Base-by-base conservation (phyloP, 208 protist species). In the Naegleria gruberi region DNA sequence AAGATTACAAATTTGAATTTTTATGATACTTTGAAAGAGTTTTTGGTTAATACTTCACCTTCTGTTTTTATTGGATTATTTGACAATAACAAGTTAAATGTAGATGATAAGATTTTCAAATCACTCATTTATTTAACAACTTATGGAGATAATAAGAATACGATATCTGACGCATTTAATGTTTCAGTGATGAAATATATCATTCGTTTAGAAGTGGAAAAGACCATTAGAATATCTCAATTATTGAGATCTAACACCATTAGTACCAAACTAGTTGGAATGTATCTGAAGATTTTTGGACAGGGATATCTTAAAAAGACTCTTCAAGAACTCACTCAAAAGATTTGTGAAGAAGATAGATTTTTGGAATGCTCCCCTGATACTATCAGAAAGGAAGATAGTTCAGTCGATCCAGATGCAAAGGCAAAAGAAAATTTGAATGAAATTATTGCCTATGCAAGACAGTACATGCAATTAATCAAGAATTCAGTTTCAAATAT, bases 71-170 rank as follows among this genome's bases (percentile, higher is more conserved):
- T 77, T 37, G 30, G 30, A 77, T 77, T 77, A 37, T 77, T 77
- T 37, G 65, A 77, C 30, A 77, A 77, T 77, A 77, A 77, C 8
- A 77, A 37, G 30, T 77, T 77, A n/a, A 77, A 77, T 77, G 17
- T 30, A 1, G 65, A 77, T 77, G 65, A 77, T n/a, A 77, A 77
- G 30, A 77, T 77, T 77, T 77, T 37, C 30, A 77, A 77, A 37
- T 77, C 65, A 37, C 17, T 77, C 30, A 77, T 77, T n/a, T 77
- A 77, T 77, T 77, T 77, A n/a, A 77, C 65, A 77, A 77, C 65
- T 8, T 77, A 37, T 77, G 65, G 65, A 37, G 65, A 77, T 7
- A 37, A 77, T 77, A 5, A 2, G 23, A 30, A 8, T n/a, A n/a
- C 10, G 0, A 37, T 12, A n/a, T 37, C 65, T 1, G 30, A 77